Evolutionary conservation across 2,329 filamentous ascomycete genomes (phyloP).

Genomic region (Nigrospora sphaerica): DNA sequence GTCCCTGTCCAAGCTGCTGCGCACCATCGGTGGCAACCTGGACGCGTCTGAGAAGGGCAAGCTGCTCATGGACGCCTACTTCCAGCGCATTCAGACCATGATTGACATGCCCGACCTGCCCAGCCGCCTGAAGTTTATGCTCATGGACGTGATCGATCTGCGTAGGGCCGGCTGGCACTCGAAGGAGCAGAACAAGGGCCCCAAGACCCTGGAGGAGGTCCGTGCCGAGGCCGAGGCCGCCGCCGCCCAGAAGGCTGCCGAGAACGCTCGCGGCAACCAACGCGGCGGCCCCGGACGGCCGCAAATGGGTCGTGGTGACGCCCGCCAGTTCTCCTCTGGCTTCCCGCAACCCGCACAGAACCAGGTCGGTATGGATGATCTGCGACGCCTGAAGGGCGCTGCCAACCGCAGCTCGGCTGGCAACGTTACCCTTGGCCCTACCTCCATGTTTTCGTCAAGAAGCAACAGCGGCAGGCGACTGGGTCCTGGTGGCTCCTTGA

Average conservation of each 20-base stretch:
- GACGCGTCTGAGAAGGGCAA: conserved; percentile 77
- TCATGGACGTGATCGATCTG: conserved; percentile 88
- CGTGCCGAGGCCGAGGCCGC: conserved; percentile 74
- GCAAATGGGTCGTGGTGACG: conserved; percentile 75
- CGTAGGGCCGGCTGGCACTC: conserved; percentile 71
- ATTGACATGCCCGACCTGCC: conserved; percentile 72
- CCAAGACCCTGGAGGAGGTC: conserved; percentile 92
- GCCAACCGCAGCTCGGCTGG: conserved; percentile 54
- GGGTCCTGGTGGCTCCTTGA: conserved; percentile 66
- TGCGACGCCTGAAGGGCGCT: conserved; percentile 70
- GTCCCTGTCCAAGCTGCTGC: conserved; percentile 85
- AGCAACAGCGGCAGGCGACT: conserved; percentile 84
- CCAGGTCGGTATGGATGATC: conserved; percentile 84
- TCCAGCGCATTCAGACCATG: conserved; percentile 78
- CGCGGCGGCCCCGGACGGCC: conserved; percentile 63
- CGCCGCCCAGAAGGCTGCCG: conserved; percentile 74
- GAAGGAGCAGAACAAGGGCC: conserved; percentile 88
- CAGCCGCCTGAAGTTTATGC: conserved; percentile 91
- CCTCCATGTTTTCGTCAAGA: conserved; percentile 80
- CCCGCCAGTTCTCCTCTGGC: conserved; percentile 70
- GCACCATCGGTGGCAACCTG: conserved; percentile 84
- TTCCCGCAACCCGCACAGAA: conserved; percentile 72
- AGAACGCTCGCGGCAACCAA: conserved; percentile 54
- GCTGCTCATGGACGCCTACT: conserved; percentile 89
- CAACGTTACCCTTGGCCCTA: conserved; percentile 67